These are phyloP conservation scores for Verticillium nubilum DNA, from an alignment of 2,329 filamentous ascomycete species.

Conservation along the genomic window DNA sequence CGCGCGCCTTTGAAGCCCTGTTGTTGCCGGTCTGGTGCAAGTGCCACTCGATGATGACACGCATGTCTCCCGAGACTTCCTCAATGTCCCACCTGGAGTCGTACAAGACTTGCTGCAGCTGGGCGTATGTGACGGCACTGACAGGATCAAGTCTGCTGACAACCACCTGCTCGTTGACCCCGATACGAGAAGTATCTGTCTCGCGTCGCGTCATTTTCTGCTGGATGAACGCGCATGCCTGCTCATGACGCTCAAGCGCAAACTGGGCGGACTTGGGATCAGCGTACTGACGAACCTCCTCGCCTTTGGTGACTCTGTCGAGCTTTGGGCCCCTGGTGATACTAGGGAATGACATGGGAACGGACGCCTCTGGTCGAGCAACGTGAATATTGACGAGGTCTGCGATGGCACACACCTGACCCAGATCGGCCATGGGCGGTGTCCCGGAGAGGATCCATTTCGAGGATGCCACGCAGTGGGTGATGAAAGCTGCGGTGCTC, in stretches of 20 bases:
- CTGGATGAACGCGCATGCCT: constrained; percentile 23
- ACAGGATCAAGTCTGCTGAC: constrained; percentile 18
- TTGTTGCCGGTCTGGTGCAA: background rate
- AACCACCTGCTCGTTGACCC: constrained; percentile 16
- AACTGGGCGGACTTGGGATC: constrained; percentile 26
- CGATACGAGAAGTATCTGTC: constrained; percentile 17
- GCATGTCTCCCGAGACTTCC: constrained; percentile 5
- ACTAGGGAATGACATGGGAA: constrained; percentile 27
- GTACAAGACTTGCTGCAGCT: constrained; percentile 22
- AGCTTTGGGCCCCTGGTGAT: constrained; percentile 26
- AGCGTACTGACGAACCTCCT: constrained; percentile 24
- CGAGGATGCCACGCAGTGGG: constrained; percentile 20
- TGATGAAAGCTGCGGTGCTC: constrained; percentile 25
- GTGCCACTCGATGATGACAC: background rate
- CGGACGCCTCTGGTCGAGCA: constrained; percentile 25
- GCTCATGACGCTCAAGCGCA: constrained; percentile 26
- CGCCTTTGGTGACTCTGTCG: constrained; percentile 21
- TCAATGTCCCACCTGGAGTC: constrained; percentile 20
- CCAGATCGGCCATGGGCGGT: constrained; percentile 28
- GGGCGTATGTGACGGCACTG: constrained; percentile 19
- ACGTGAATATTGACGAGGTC: constrained; percentile 31
- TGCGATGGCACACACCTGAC: constrained; percentile 27
- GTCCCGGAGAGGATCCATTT: constrained; percentile 41
- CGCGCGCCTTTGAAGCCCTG: background rate
- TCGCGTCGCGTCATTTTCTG: constrained; percentile 25